Percentiles rank a stretch among this genome's conserved stretches.
Evolutionary conservation across 306 rosid genomes (phyloP).

Genomic region (Quercus dentata): DNA sequence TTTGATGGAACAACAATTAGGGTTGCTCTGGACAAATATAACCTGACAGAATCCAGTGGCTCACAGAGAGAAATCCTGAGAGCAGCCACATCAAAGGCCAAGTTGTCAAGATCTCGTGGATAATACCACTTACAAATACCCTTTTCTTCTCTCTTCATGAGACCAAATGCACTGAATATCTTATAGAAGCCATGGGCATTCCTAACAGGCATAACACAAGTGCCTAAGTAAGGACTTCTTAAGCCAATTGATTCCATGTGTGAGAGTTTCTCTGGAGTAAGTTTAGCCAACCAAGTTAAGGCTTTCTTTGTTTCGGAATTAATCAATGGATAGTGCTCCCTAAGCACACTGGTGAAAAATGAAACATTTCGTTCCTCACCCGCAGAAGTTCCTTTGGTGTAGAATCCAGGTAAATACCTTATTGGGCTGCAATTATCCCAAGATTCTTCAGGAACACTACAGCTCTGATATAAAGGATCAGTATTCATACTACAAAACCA

Average conservation of each 20-base stretch:
- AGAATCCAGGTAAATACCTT: slow-evolving; percentile 72
- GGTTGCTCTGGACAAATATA: slow-evolving; percentile 91
- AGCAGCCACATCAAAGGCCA: slow-evolving; percentile 86
- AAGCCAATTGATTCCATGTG: slow-evolving; percentile 82
- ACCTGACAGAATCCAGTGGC: slow-evolving; percentile 76
- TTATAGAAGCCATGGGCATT: slow-evolving; percentile 45
- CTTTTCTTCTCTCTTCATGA: slow-evolving; percentile 59
- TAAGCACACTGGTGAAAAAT: slow-evolving; percentile 75
- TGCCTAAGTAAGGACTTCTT: slow-evolving; percentile 60
- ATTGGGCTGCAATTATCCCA: slow-evolving; percentile 49
- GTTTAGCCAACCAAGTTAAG: slow-evolving; percentile 68
- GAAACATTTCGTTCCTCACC: slow-evolving; percentile 70
- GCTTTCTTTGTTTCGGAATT: slow-evolving; percentile 71
- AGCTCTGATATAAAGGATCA: slow-evolving; percentile 66
- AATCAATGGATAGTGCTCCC: slow-evolving; percentile 63
- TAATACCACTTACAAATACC: slow-evolving; percentile 69
- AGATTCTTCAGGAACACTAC: slow-evolving; percentile 68
- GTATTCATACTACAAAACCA: slow-evolving; percentile 97
- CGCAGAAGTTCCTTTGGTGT: slow-evolving; percentile 64
- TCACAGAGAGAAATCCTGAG: slow-evolving; percentile 66
- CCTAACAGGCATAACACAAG: slow-evolving; percentile 30
- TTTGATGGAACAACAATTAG: slow-evolving; percentile 91
- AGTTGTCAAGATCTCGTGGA: slow-evolving; percentile 67
- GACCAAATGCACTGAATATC: slow-evolving; percentile 88
- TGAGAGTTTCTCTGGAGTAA: slow-evolving; percentile 54